Percentiles rank a stretch among this genome's conserved stretches.
Evolutionary conservation across 768 basidiomycete genomes (phyloP).

Genomic region (Rhodotorula babjevae): DNA sequence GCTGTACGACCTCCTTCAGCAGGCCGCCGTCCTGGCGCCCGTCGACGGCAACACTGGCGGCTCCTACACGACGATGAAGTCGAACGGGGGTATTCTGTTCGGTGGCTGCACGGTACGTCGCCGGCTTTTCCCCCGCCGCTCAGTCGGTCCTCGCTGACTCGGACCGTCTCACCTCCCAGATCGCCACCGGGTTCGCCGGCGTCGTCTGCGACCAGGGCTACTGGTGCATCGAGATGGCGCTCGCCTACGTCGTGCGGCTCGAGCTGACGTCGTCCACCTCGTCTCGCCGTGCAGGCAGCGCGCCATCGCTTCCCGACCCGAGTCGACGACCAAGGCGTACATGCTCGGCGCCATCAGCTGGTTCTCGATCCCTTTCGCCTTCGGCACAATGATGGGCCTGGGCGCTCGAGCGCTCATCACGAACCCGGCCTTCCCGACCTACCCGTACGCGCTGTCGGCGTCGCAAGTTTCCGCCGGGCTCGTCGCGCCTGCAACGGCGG

Average conservation of each 20-base stretch:
- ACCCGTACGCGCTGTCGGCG: constrained; percentile 31
- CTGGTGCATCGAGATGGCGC: background rate
- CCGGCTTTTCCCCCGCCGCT: constrained; percentile 48
- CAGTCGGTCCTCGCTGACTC: background rate
- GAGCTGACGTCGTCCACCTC: no score
- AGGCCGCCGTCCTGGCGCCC: constrained; percentile 56
- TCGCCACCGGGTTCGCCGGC: constrained; percentile 63
- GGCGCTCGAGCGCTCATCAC: constrained; percentile 70
- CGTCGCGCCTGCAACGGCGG: constrained; percentile 69
- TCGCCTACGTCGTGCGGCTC: no score
- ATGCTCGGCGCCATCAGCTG: constrained; percentile 84
- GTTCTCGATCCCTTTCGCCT: constrained; percentile 49
- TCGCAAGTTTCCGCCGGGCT: constrained; percentile 82
- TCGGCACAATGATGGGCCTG: constrained; percentile 82
- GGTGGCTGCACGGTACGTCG: constrained; percentile 52
- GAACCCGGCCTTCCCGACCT: constrained; percentile 26
- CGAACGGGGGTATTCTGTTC: constrained; percentile 69
- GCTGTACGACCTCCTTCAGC: constrained; percentile 70
- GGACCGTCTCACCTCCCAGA: background rate
- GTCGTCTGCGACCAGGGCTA: constrained; percentile 44
- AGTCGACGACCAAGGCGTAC: constrained; percentile 1
- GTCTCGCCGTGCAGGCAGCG: background rate
- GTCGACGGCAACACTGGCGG: constrained; percentile 67
- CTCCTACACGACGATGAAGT: constrained; percentile 62
- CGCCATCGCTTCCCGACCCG: background rate